Percentiles rank a stretch among this genome's conserved stretches.
These are phyloP conservation scores for Sclerospora graminicola DNA, from an alignment of 352 stramenopile species.

Conservation along the genomic window DNA sequence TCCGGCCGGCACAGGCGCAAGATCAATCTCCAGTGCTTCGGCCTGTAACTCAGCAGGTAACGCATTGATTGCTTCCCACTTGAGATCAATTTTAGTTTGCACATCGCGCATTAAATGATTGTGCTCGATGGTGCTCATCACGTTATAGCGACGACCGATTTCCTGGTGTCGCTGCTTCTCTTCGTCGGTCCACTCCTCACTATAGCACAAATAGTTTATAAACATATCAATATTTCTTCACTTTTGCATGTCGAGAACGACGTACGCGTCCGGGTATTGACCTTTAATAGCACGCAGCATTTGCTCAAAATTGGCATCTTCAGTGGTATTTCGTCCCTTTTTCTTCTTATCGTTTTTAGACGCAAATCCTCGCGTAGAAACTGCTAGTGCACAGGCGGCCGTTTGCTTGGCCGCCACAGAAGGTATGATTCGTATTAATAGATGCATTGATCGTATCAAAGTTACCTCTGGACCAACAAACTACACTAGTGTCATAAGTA, in stretches of 20 bases:
- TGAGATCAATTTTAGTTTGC: constrained; percentile 88
- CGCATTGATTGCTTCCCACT: constrained; percentile 86
- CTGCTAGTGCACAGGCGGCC: constrained; percentile 3
- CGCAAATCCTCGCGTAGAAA: constrained; percentile 27
- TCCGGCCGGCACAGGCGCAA: constrained; percentile 44
- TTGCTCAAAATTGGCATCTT: constrained; percentile 74
- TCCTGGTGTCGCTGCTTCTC: constrained; percentile 68
- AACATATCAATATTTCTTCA: not conserved
- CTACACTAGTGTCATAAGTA: no score
- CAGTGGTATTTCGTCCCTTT: constrained; percentile 40
- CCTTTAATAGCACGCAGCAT: constrained; percentile 77
- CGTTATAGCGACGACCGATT: constrained; percentile 76
- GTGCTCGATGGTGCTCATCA: constrained; percentile 70
- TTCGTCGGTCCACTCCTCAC: constrained; percentile 71
- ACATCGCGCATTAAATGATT: constrained; percentile 85
- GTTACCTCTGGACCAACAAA: no score
- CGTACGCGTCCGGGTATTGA: constrained; percentile 63
- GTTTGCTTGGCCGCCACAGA: constrained; percentile 18
- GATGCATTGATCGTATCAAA: constrained; percentile 1
- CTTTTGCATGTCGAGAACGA: not conserved
- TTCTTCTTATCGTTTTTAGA: constrained; percentile 48
- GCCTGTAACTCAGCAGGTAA: constrained; percentile 68
- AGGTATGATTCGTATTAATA: constrained; percentile 20
- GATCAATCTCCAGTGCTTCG: constrained; percentile 68
- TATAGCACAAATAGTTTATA: constrained; percentile 12